Conservation (phyloP, 768 basidiomycete species). For the Sistotremastrum niveocremeum region DNA sequence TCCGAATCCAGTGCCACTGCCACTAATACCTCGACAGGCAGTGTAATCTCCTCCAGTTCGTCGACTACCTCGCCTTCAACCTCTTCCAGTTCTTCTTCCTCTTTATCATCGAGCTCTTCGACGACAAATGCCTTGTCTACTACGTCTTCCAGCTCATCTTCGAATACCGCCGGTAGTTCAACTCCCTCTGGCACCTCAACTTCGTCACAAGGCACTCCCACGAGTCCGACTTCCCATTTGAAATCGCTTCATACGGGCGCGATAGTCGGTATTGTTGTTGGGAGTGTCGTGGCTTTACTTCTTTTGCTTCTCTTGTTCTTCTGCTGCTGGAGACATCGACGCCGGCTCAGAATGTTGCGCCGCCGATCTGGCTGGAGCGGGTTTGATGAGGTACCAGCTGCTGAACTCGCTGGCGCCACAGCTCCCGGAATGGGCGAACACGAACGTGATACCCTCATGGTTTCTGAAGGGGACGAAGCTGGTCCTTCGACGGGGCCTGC, state of each 20-base stretch:
- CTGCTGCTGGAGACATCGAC: constrained; percentile 20
- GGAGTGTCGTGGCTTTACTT: constrained; percentile 45
- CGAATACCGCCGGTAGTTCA: constrained; percentile 11
- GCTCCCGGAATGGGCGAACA: too few species aligned
- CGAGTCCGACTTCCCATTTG: constrained; percentile 5
- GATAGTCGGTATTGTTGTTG: constrained; percentile 45
- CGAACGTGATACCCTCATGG: too few species aligned
- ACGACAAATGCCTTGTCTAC: constrained; percentile 8
- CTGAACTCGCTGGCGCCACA: too few species aligned
- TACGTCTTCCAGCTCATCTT: constrained; percentile 4
- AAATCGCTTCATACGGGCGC: constrained; percentile 22
- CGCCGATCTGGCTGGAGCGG: too few species aligned
- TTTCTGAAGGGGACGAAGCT: too few species aligned
- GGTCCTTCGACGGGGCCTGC: too few species aligned
- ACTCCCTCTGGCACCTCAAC: constrained; percentile 14
- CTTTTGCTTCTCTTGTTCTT: constrained; percentile 32
- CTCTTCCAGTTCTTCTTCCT: constrained; percentile 13
- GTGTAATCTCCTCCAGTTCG: constrained; percentile 16
- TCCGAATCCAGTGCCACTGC: constrained; percentile 8
- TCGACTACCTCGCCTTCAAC: constrained; percentile 17
- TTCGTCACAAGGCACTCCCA: constrained; percentile 8
- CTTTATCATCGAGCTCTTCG: constrained; percentile 14
- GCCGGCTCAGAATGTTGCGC: too few species aligned
- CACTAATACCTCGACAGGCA: constrained; percentile 12
- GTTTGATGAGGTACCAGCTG: too few species aligned